Conservation (phyloP, 345 rosid genomes). For the Alliaria petiolata region DNA sequence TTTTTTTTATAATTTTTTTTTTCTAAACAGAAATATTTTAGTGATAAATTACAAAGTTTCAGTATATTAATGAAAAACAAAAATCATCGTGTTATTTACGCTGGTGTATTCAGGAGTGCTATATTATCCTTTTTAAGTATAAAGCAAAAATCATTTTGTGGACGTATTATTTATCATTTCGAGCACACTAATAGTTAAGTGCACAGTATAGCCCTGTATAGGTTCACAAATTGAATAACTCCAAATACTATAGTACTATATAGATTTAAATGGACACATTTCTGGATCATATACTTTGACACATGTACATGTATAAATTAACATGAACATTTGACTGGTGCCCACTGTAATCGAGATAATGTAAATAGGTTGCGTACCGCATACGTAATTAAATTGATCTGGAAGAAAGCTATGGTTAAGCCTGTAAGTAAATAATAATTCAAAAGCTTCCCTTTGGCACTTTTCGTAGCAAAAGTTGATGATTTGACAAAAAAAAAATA, state of each 20-base stretch:
- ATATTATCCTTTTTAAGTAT: not conserved
- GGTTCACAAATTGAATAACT: not conserved
- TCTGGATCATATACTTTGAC: not conserved
- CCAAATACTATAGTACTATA: not conserved
- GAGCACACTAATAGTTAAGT: not conserved
- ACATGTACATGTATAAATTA: not conserved
- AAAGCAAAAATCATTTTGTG: not conserved
- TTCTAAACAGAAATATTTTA: not conserved
- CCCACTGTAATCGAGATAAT: not conserved
- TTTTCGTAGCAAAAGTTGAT: constrained; percentile 10
- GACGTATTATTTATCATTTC: too few species aligned
- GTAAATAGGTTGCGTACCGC: constrained; percentile 16
- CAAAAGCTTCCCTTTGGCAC: constrained; percentile 10
- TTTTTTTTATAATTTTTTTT: not conserved
- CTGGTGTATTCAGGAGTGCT: not conserved
- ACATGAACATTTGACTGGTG: not conserved
- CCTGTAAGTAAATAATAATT: not conserved
- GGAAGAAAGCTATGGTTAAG: not conserved
- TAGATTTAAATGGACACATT: not conserved
- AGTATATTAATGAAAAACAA: not conserved
- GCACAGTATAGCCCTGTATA: not conserved
- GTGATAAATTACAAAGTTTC: not conserved
- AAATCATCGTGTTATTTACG: not conserved
- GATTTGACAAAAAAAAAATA: not conserved
- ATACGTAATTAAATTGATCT: constrained; percentile 8